A percentile compares a stretch with the other conserved stretches of the same genome.
phyloP scores from a whole-genome alignment of 257 asterid species.

The Scutellaria galericulata region DNA sequence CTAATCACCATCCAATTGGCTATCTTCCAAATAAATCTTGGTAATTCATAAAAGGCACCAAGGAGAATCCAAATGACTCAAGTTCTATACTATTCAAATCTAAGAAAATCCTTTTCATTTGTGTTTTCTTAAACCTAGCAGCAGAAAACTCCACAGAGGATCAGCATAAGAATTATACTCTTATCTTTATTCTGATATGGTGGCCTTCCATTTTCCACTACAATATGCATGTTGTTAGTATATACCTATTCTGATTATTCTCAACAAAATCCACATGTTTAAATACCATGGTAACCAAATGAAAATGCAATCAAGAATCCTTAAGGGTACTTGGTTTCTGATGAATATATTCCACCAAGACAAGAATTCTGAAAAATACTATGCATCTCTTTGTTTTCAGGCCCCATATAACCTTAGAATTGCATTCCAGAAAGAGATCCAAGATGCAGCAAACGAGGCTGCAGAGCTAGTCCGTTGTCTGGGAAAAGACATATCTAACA shows the following conservation, averaged over 20 bases:
- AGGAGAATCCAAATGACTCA: not conserved
- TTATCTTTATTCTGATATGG: slow-evolving; percentile 27
- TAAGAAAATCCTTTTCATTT: not conserved
- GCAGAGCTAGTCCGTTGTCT: slow-evolving; percentile 60
- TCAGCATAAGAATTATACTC: slow-evolving; percentile 25
- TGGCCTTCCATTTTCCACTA: not conserved
- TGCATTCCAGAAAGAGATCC: slow-evolving; percentile 63
- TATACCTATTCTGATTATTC: slow-evolving; percentile 31
- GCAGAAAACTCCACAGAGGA: slow-evolving; percentile 8
- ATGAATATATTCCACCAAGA: slow-evolving; percentile 42
- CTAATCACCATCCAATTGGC: too few relatives aligned
- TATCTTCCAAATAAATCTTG: too few relatives aligned
- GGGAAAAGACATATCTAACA: slow-evolving; percentile 55
- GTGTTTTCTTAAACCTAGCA: slow-evolving; percentile 6
- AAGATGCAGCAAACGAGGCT: slow-evolving; percentile 58
- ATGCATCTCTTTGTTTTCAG: slow-evolving; percentile 29
- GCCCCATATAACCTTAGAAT: slow-evolving; percentile 64
- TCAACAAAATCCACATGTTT: slow-evolving; percentile 24
- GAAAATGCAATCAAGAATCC: slow-evolving; percentile 20
- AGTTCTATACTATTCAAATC: not conserved
- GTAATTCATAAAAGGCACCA: too few relatives aligned
- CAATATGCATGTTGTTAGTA: not conserved
- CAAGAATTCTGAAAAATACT: slow-evolving; percentile 2
- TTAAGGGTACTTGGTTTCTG: slow-evolving; percentile 20
- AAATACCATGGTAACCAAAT: slow-evolving; percentile 1